phyloP scores from a whole-genome alignment of 1,284 basidiomycete species.

The Cutaneotrichosporon cavernicola region DNA sequence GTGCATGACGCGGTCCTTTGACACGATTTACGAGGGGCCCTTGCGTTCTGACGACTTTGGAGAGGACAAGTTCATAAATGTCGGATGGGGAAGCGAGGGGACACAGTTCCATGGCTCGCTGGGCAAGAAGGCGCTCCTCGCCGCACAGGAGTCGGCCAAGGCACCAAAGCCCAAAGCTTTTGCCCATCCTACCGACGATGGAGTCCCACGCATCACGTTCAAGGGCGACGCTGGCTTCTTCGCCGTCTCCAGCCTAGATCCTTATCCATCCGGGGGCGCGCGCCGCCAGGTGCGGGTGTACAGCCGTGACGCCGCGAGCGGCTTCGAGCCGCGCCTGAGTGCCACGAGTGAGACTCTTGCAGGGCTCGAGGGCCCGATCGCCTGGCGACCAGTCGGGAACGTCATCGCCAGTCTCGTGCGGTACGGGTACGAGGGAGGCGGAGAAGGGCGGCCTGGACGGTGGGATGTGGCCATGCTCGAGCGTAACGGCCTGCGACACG shows the following conservation, averaged over 20 bases:
- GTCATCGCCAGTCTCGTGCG: conserved; percentile 79
- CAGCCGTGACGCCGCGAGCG: conserved; percentile 58
- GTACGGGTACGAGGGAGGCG: conserved; percentile 69
- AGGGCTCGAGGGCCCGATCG: conserved; percentile 76
- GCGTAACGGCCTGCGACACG: conserved; percentile 86
- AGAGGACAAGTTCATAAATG: conserved; percentile 85
- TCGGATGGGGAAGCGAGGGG: conserved; percentile 96
- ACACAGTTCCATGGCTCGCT: conserved; percentile 98
- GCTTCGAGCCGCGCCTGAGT: conserved; percentile 65
- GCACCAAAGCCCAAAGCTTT: conserved; percentile 55
- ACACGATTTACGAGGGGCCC: conserved; percentile 76
- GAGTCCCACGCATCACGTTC: conserved; percentile 77
- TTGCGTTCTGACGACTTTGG: conserved; percentile 77
- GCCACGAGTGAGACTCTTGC: conserved; percentile 80
- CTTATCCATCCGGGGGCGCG: conserved; percentile 29
- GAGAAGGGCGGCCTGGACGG: conserved; percentile 60
- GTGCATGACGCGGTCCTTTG: conserved; percentile 84
- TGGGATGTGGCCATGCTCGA: conserved; percentile 95
- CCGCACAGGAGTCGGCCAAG: conserved; percentile 50
- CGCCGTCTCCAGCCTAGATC: conserved; percentile 70
- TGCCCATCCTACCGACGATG: conserved; percentile 66
- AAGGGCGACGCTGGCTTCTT: conserved; percentile 89
- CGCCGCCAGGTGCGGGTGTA: conserved; percentile 73
- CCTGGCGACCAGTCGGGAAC: conserved; percentile 86
- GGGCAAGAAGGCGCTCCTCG: conserved; percentile 76